These are phyloP conservation scores for Salisapilia sapeloensis DNA, from an alignment of 352 stramenopile species.

Conservation along the genomic window DNA sequence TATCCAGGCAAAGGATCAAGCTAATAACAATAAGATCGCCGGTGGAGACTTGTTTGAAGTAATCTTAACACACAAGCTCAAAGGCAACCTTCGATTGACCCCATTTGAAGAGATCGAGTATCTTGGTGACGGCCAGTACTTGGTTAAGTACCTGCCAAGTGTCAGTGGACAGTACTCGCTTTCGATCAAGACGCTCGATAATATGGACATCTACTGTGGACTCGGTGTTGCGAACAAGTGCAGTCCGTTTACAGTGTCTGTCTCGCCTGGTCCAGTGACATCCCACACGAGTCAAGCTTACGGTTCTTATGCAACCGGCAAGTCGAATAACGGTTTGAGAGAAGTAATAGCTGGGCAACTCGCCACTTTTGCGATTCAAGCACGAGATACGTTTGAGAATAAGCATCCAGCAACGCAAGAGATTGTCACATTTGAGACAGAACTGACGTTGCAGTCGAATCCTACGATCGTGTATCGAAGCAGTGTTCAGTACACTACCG, in stretches of 20 bases:
- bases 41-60: constrained; percentile 69
- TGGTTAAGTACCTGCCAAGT: constrained; percentile 73
- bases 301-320: constrained; percentile 26
- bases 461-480: constrained; percentile 67
- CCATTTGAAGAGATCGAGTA: constrained; percentile 71
- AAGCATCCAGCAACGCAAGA: constrained; percentile 12
- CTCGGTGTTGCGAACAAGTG: constrained; percentile 83
- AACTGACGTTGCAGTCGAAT: constrained; percentile 52
- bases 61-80: constrained; percentile 11
- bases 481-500: constrained; percentile 26
- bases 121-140: constrained; percentile 83
- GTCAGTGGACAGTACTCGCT: constrained; percentile 82
- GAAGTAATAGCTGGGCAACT: constrained; percentile 85
- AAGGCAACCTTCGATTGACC: constrained; percentile 21
- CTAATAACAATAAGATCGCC: constrained; percentile 83
- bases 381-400: constrained; percentile 91
- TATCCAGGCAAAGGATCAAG: constrained; percentile 89
- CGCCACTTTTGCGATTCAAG: constrained; percentile 90
- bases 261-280: constrained; percentile 78
- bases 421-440: constrained; percentile 68
- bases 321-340: constrained; percentile 74
- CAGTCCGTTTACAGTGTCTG: constrained; percentile 84
- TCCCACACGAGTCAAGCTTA: constrained; percentile 82
- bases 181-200: constrained; percentile 81
- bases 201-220: constrained; percentile 92